Base-by-base conservation (phyloP, 140 eudicot species). In the Anethum foeniculum region DNA sequence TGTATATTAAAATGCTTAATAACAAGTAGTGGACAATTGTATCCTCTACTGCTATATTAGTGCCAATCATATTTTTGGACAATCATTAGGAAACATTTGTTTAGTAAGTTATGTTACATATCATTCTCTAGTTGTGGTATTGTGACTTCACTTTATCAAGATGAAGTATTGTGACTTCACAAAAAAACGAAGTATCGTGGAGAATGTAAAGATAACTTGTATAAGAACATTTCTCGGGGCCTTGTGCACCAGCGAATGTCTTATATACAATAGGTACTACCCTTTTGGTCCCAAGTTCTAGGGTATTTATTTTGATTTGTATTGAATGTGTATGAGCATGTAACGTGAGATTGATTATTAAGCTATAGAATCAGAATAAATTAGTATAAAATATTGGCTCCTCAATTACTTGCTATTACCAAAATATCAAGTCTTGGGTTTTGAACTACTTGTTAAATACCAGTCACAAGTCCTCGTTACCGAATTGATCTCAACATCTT, bases 1-100 rank as follows among this genome's bases (percentile, higher is more conserved):
- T 71, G 79, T 84, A 48, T 84, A 41, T 71, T 77, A 77, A 86
- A 71, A 77, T 80, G 86, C 85, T 64, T 43, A 77, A 87, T 87
- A 84, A 86, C 71, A 77, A 28, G 36, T 19, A 34, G 23, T 14
- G 2, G 82, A 28, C 60, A 76, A 48, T 76, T 28, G 7, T 49
- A 30, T 14, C 79, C 62, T 48, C 23, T 25, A 7, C 54, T 47
- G 79, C 16, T 74, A 10, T 74, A n/a, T 3, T 74, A 28, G 28
- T 48, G 67, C 44, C 39, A 10, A 30, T 30, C 10, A 13, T 46
- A 47, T 32, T 14, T 12, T 47, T 23, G 30, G 32, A n/a, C 28
- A 18, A 74, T 38, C 9, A 21, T 44, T 14, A 6, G 21, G 41
- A 46, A 7, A 7, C 19, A 11, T 36, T 6, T 15, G n/a, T 34